Conservation (phyloP, 495 filamentous ascomycete genomes). For the Podospora pseudocomata region DNA sequence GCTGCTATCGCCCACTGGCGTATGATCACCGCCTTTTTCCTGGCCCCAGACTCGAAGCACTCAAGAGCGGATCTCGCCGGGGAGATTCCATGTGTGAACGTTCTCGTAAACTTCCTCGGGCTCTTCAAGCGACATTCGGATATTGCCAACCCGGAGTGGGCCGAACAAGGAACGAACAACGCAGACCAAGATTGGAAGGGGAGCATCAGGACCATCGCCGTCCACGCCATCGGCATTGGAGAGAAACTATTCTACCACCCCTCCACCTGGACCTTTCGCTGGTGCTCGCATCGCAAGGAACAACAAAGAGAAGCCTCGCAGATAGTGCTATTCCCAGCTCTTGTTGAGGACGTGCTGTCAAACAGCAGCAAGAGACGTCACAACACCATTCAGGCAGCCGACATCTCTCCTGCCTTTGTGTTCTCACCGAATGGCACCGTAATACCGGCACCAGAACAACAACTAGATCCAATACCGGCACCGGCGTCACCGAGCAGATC, state of each 20-base stretch:
- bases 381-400: not conserved
- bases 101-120: not conserved
- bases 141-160: not conserved
- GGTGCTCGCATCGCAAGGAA: not conserved
- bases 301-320: not conserved
- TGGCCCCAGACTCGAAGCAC: not conserved
- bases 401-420: not conserved
- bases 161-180: not conserved
- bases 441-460: not conserved
- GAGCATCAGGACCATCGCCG: conserved; percentile 4
- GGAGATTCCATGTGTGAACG: not conserved
- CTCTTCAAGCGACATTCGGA: not conserved
- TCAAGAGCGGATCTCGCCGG: not conserved
- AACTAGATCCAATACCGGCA: not conserved
- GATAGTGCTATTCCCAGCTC: not conserved
- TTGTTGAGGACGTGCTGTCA: not conserved
- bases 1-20: not conserved
- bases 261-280: not conserved
- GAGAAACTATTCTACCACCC: conserved; percentile 1
- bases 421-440: not conserved
- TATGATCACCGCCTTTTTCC: conserved; percentile 2
- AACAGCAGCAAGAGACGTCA: not conserved
- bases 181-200: not conserved
- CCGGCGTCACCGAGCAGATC: not conserved
- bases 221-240: not conserved